phyloP scores from a whole-genome alignment of 2,329 filamentous ascomycete species.

The Fusarium stilboides region DNA sequence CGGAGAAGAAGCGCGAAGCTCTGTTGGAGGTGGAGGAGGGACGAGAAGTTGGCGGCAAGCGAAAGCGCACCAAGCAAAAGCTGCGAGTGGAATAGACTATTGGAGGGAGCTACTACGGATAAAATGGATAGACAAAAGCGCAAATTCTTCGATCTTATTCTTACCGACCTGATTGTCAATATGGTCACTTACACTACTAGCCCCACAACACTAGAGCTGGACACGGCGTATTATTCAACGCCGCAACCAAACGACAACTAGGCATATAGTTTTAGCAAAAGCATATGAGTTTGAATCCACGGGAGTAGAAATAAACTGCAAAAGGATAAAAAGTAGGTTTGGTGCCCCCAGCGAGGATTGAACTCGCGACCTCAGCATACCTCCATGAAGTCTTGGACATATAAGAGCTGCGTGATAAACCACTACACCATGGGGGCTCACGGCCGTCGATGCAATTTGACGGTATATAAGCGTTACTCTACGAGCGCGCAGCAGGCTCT shows the following conservation, averaged over 20 bases:
- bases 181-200: not conserved
- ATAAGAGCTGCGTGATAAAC: constrained; percentile 44
- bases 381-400: constrained; percentile 38
- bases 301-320: no score
- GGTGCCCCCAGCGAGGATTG: constrained; percentile 43
- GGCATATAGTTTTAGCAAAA: not conserved
- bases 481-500: fast-evolving
- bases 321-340: constrained; percentile 2
- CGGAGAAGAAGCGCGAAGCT: constrained; percentile 96
- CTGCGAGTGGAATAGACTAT: constrained; percentile 55
- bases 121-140: constrained; percentile 31
- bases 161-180: not conserved
- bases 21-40: constrained; percentile 92
- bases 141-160: constrained; percentile 14
- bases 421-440: constrained; percentile 42
- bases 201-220: not conserved
- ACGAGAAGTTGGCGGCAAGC: constrained; percentile 90
- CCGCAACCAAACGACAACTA: constrained; percentile 1
- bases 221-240: not conserved
- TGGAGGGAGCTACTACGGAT: not conserved
- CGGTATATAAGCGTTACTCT: constrained; percentile 1
- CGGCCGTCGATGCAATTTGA: constrained; percentile 2
- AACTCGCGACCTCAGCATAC: constrained; percentile 44
- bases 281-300: not conserved
- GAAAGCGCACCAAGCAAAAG: constrained; percentile 74